phyloP scores from a whole-genome alignment of 2,329 filamentous ascomycete genomes.

The Periconia digitata region DNA sequence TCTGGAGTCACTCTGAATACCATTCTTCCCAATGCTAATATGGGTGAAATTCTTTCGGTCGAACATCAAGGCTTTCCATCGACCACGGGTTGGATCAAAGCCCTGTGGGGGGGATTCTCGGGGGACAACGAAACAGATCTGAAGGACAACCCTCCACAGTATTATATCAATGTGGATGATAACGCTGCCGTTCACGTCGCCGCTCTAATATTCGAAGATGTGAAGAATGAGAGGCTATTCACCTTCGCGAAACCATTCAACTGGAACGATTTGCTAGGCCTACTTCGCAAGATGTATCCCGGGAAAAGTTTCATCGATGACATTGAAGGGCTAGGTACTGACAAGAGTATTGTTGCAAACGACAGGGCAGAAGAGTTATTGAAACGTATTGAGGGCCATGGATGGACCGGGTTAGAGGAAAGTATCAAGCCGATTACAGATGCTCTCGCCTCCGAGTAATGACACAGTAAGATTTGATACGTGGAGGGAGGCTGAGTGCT shows the following conservation, averaged over 20 bases:
- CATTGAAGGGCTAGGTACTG: constrained; percentile 3
- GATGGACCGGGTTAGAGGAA: neutral
- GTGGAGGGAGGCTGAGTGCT: no score
- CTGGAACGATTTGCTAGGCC: constrained; percentile 45
- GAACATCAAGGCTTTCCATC: constrained; percentile 16
- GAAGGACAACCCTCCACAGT: constrained; percentile 5
- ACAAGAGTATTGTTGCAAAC: constrained; percentile 7
- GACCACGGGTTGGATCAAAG: constrained; percentile 6
- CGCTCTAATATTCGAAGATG: constrained; percentile 48
- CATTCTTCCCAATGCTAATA: constrained; percentile 21
- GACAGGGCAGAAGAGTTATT: constrained; percentile 3
- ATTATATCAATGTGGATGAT: constrained; percentile 12
- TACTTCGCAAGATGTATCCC: constrained; percentile 41
- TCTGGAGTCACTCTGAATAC: constrained; percentile 46
- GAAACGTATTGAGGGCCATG: neutral
- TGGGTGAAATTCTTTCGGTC: constrained; percentile 27
- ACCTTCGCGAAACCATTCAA: constrained; percentile 50
- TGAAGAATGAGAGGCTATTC: constrained; percentile 54
- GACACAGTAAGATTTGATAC: neutral
- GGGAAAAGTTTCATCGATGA: constrained; percentile 29
- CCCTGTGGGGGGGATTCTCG: constrained; percentile 2
- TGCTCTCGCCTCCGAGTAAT: neutral
- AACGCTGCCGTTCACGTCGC: constrained; percentile 52
- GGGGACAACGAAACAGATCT: constrained; percentile 6
- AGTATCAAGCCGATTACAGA: neutral